Percentiles rank a stretch among this genome's conserved stretches.
phyloP scores from a whole-genome alignment of 2,329 filamentous ascomycete genomes.

The Knufia fluminis region DNA sequence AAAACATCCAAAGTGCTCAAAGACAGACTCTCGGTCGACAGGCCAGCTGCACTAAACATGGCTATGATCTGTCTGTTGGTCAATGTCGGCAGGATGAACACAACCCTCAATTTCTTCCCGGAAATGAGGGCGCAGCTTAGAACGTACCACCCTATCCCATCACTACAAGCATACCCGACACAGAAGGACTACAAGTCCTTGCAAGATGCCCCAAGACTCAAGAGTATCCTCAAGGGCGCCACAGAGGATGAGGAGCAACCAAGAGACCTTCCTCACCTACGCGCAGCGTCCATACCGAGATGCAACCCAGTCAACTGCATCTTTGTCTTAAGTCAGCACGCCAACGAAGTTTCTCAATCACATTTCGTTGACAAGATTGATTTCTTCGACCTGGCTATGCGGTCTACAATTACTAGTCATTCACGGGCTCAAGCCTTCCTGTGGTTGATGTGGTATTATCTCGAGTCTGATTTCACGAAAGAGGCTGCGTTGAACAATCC shows the following conservation, averaged over 20 bases:
- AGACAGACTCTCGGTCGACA: constrained; percentile 88
- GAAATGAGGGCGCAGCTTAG: constrained; percentile 97
- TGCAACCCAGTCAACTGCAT: constrained; percentile 97
- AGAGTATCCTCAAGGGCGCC: constrained; percentile 94
- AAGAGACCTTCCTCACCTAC: constrained; percentile 72
- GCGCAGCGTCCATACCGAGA: constrained; percentile 55
- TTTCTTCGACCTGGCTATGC: constrained; percentile 96
- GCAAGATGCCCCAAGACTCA: constrained; percentile 88
- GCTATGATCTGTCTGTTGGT: constrained; percentile 97
- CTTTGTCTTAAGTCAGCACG: constrained; percentile 84
- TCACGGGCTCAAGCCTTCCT: constrained; percentile 83
- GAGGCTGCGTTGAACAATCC: constrained; percentile 85
- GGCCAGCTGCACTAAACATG: constrained; percentile 91
- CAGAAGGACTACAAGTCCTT: constrained; percentile 95
- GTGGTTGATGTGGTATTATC: constrained; percentile 99
- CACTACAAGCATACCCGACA: constrained; percentile 87
- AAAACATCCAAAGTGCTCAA: constrained; percentile 98
- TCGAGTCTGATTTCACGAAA: constrained; percentile 87
- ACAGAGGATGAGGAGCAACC: constrained; percentile 87
- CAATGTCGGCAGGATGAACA: constrained; percentile 98
- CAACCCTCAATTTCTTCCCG: constrained; percentile 95
- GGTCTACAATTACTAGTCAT: constrained; percentile 67
- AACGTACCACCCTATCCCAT: constrained; percentile 96
- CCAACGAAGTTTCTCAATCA: constrained; percentile 81
- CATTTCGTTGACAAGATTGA: constrained; percentile 80